phyloP scores from a whole-genome alignment of 345 rosid species.

The Cochlearia excelsa region DNA sequence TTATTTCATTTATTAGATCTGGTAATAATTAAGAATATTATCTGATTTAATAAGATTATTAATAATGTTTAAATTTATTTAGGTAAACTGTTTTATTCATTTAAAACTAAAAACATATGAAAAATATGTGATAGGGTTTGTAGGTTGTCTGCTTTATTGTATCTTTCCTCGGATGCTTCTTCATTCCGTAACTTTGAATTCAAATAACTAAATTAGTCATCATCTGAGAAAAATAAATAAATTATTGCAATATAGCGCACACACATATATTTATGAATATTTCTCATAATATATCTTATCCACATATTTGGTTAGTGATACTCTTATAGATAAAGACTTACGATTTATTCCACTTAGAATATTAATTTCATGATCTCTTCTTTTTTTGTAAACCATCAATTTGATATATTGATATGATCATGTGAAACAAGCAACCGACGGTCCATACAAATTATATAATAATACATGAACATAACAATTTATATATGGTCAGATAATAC shows the following conservation, averaged over 20 bases:
- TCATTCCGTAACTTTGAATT: slow-evolving; percentile 25
- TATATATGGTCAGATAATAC: background rate
- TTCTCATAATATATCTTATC: slow-evolving; percentile 23
- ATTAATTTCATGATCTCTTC: slow-evolving; percentile 9
- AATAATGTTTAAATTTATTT: too few relatives aligned
- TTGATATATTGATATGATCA: slow-evolving; percentile 27
- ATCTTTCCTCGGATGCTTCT: slow-evolving; percentile 26
- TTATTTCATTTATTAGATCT: background rate
- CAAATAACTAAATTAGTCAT: slow-evolving; percentile 23
- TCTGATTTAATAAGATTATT: too few relatives aligned
- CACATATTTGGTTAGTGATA: slow-evolving; percentile 24
- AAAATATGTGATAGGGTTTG: slow-evolving; percentile 16
- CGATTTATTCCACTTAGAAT: slow-evolving; percentile 25
- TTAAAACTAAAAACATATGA: background rate
- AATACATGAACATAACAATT: background rate
- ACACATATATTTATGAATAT: background rate
- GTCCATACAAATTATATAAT: slow-evolving; percentile 4
- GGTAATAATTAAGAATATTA: too few relatives aligned
- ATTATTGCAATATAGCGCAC: background rate
- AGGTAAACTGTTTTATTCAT: too few relatives aligned
- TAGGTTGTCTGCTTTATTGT: background rate
- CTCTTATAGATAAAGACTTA: background rate
- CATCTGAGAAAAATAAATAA: background rate
- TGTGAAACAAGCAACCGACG: slow-evolving; percentile 22
- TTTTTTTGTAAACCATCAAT: slow-evolving; percentile 26